Conservation (phyloP, 331 rosid species). For the Acacia pycnantha region DNA sequence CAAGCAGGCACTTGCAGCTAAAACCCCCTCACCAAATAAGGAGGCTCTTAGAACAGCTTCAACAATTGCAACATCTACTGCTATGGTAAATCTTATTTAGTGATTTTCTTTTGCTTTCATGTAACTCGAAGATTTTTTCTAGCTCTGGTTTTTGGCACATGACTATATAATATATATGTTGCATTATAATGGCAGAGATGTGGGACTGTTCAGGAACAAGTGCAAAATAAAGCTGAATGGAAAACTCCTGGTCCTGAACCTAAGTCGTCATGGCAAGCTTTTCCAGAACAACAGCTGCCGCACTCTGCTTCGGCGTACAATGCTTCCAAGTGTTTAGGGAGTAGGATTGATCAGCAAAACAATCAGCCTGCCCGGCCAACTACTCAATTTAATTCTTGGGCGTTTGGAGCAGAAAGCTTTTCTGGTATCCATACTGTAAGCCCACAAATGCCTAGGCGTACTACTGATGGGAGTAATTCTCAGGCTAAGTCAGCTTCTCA, state of each 20-base stretch:
- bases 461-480: conserved; percentile 52
- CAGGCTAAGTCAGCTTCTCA: conserved; percentile 54
- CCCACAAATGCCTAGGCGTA: conserved; percentile 38
- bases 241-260: conserved; percentile 56
- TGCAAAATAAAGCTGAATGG: conserved; percentile 52
- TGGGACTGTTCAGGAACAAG: conserved; percentile 37
- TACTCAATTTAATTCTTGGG: conserved; percentile 68
- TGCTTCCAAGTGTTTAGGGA: conserved; percentile 60
- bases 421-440: conserved; percentile 44
- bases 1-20: conserved; percentile 59
- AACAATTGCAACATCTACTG: conserved; percentile 27
- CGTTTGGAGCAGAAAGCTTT: conserved; percentile 70
- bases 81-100: conserved; percentile 27
- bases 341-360: conserved; percentile 57
- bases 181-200: conserved; percentile 28
- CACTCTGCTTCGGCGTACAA: conserved; percentile 44
- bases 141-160: conserved; percentile 1
- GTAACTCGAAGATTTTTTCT: background rate
- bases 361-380: conserved; percentile 41
- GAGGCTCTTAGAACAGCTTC: conserved; percentile 25
- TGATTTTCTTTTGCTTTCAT: conserved; percentile 15
- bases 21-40: conserved; percentile 48
- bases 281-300: conserved; percentile 39
- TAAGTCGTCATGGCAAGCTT: conserved; percentile 31
- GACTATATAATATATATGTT: background rate